Evolutionary conservation across 1,284 basidiomycete species (phyloP).

Genomic region (Pascua sp.): DNA sequence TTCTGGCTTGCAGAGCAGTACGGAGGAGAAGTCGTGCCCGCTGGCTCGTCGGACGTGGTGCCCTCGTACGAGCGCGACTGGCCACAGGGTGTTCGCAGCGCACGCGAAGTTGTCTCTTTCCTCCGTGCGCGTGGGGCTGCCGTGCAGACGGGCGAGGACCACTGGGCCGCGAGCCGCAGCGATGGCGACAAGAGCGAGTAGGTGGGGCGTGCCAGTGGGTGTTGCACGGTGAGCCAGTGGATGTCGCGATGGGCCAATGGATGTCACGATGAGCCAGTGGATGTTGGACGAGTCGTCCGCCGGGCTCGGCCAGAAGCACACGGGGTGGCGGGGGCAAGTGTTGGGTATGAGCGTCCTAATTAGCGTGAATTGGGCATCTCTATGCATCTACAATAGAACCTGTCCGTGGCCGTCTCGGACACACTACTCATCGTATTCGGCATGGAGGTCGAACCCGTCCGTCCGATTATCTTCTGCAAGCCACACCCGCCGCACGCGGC

Average conservation of each 20-base stretch:
- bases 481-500: conserved; percentile 74
- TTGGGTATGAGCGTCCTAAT: too few relatives aligned
- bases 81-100: conserved; percentile 34
- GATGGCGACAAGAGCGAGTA: conserved; percentile 13
- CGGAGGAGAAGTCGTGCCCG: conserved; percentile 32
- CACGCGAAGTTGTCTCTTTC: conserved; percentile 44
- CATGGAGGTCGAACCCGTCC: too few relatives aligned
- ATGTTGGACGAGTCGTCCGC: too few relatives aligned
- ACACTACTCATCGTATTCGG: too few relatives aligned
- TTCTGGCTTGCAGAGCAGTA: conserved; percentile 45
- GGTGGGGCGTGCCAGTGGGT: background rate
- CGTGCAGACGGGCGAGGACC: conserved; percentile 27
- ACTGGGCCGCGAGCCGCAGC: conserved; percentile 28
- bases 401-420: too few relatives aligned
- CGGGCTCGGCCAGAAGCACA: too few relatives aligned
- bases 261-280: too few relatives aligned
- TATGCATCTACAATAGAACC: too few relatives aligned
- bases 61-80: conserved; percentile 33
- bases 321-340: too few relatives aligned
- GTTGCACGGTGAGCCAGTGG: background rate
- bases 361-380: too few relatives aligned
- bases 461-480: conserved; percentile 45
- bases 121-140: conserved; percentile 42
- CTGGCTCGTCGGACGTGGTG: conserved; percentile 19
- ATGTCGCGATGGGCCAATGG: too few relatives aligned